These are phyloP conservation scores for Cercospora beticola DNA, from an alignment of 2,329 filamentous ascomycete genomes.

Conservation along the genomic window DNA sequence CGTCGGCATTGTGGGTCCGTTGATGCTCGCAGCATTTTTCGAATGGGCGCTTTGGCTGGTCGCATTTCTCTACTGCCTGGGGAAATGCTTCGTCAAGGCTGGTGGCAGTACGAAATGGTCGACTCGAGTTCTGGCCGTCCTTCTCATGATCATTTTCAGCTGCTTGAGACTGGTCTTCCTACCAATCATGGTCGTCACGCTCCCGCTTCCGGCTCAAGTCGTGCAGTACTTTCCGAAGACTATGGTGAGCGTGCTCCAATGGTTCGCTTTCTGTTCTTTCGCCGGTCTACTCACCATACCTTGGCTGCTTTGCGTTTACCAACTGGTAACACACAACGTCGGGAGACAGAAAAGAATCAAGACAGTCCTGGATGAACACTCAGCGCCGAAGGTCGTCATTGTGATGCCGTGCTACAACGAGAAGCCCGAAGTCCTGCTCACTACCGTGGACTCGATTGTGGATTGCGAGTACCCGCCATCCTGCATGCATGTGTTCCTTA, in stretches of 20 bases:
- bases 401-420: constrained; percentile 98
- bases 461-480: constrained; percentile 90
- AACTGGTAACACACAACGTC: constrained; percentile 82
- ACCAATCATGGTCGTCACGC: constrained; percentile 89
- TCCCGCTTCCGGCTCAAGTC: constrained; percentile 74
- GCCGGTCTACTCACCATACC: constrained; percentile 80
- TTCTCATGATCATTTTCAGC: constrained; percentile 74
- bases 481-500: constrained; percentile 92
- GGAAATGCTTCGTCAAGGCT: constrained; percentile 85
- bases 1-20: constrained; percentile 71
- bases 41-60: constrained; percentile 95
- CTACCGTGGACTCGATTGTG: constrained; percentile 86
- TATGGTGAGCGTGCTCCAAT: constrained; percentile 75
- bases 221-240: constrained; percentile 67
- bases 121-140: constrained; percentile 71
- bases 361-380: constrained; percentile 76
- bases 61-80: constrained; percentile 88
- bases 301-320: constrained; percentile 90
- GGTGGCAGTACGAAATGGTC: constrained; percentile 61
- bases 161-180: constrained; percentile 81
- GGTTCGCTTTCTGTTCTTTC: constrained; percentile 96
- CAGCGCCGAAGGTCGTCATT: constrained; percentile 89
- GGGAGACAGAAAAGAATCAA: constrained; percentile 81
- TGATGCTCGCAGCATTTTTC: constrained; percentile 81
- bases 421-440: constrained; percentile 76